Evolutionary conservation across 2,329 filamentous ascomycete species (phyloP).

Genomic region (Alternaria brassicicola): DNA sequence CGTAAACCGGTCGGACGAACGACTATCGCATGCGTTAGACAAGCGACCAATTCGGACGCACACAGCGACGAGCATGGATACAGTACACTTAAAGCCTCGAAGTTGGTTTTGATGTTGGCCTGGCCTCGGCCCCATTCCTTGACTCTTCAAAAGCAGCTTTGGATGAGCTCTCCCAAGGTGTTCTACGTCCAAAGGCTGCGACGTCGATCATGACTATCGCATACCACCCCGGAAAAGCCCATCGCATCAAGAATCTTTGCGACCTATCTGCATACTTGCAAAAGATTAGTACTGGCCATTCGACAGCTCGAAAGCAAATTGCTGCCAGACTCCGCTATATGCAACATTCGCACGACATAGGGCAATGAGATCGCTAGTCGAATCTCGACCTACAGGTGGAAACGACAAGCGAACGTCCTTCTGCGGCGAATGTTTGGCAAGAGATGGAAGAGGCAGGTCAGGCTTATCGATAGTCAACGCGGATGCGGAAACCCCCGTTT

Average conservation of each 20-base stretch:
- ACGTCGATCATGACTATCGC: neutral
- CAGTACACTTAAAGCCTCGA: neutral
- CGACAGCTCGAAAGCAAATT: neutral
- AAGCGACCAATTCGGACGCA: neutral
- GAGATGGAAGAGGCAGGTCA: slow-evolving; percentile 9
- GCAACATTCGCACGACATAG: neutral
- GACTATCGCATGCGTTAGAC: slow-evolving; percentile 2
- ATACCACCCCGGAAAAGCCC: neutral
- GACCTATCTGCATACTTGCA: neutral
- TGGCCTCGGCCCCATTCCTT: neutral
- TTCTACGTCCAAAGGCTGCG: neutral
- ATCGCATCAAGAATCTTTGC: neutral
- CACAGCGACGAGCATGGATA: neutral
- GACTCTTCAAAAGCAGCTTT: slow-evolving; percentile 3
- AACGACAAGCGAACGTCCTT: neutral
- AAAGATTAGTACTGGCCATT: neutral
- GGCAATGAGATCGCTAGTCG: neutral
- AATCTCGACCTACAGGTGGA: neutral
- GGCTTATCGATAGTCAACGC: slow-evolving; percentile 21
- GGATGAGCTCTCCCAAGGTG: neutral
- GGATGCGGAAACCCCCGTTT: slow-evolving; percentile 4
- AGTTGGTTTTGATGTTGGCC: neutral
- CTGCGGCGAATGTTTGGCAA: neutral
- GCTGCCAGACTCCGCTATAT: neutral
- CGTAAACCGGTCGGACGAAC: slow-evolving; percentile 8